Conservation (phyloP, 2,329 filamentous ascomycete species). For the Ceratocystis harringtonii region DNA sequence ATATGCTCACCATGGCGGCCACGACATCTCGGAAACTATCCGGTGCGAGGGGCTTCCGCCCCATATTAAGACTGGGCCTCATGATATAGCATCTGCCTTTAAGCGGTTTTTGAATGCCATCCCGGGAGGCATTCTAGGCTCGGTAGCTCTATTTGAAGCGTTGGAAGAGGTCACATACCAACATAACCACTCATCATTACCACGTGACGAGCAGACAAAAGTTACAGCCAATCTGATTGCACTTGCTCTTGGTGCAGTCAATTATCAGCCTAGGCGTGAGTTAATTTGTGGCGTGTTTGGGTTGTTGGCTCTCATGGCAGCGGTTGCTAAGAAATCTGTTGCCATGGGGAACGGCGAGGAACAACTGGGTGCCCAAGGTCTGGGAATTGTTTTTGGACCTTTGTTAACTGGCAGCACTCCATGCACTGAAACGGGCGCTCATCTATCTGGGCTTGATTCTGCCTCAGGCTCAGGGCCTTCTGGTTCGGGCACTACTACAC, state of each 20-base stretch:
- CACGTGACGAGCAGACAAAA: conserved; percentile 39
- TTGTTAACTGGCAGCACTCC: conserved; percentile 36
- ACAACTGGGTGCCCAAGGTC: conserved; percentile 40
- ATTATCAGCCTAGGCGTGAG: conserved; percentile 44
- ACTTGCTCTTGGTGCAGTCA: conserved; percentile 43
- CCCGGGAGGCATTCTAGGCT: conserved; percentile 52
- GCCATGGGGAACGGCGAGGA: conserved; percentile 14
- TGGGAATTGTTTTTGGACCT: conserved; percentile 54
- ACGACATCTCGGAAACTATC: conserved; percentile 34
- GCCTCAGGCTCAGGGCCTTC: background rate
- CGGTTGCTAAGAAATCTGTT: conserved; percentile 38
- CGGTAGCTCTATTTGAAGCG: conserved; percentile 44
- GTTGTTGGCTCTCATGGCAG: conserved; percentile 45
- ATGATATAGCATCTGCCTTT: conserved; percentile 53
- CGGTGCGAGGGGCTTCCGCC: conserved; percentile 43
- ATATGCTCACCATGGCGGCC: conserved; percentile 16
- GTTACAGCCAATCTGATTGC: conserved; percentile 51
- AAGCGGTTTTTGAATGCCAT: conserved; percentile 49
- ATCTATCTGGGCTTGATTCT: background rate
- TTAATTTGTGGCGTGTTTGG: conserved; percentile 54
- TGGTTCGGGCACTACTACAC: background rate
- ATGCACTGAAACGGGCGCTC: background rate
- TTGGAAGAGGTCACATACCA: conserved; percentile 28
- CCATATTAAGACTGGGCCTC: conserved; percentile 43
- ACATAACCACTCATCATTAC: conserved; percentile 33